These are phyloP conservation scores for Chrysopogon serrulatus DNA, from an alignment of 176 grass and related monocot species.

Conservation along the genomic window DNA sequence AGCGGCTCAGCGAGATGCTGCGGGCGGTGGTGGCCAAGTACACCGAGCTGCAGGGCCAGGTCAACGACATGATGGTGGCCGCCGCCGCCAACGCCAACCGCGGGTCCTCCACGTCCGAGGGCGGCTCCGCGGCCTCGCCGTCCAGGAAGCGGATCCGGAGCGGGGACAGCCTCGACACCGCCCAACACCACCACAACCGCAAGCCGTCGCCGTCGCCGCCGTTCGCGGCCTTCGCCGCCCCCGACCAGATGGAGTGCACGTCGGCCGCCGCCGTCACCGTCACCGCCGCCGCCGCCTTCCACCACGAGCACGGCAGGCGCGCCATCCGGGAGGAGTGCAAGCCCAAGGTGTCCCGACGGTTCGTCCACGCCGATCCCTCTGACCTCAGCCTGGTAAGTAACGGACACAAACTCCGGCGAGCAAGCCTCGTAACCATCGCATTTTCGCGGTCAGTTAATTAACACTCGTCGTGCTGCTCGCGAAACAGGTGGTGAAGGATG, in stretches of 20 bases:
- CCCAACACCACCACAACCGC: not conserved
- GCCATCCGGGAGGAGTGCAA: slow-evolving; percentile 30
- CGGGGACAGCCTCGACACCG: slow-evolving; percentile 47
- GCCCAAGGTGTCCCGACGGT: slow-evolving; percentile 36
- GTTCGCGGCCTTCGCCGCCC: not conserved
- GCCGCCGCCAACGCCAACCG: not conserved
- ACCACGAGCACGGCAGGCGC: slow-evolving; percentile 30
- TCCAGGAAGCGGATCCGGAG: slow-evolving; percentile 50
- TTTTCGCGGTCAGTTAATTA: not conserved
- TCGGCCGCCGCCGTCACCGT: not conserved
- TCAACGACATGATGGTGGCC: slow-evolving; percentile 32
- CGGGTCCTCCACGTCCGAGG: slow-evolving; percentile 33
- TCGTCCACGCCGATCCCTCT: slow-evolving; percentile 57
- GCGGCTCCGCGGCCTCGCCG: slow-evolving; percentile 32
- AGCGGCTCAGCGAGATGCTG: slow-evolving; percentile 48
- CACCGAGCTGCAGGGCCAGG: slow-evolving; percentile 37
- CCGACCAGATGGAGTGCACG: slow-evolving; percentile 36
- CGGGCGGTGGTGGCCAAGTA: slow-evolving; percentile 50
- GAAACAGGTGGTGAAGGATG: slow-evolving; percentile 75
- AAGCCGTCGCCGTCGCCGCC: not conserved
- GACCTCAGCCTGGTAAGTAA: slow-evolving; percentile 67
- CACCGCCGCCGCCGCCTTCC: not conserved
- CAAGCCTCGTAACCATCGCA: no score
- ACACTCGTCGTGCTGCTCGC: not conserved
- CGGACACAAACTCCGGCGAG: not conserved